These are phyloP conservation scores for Brassica hybrid DNA, from an alignment of 441 rosid species.

Conservation along the genomic window DNA sequence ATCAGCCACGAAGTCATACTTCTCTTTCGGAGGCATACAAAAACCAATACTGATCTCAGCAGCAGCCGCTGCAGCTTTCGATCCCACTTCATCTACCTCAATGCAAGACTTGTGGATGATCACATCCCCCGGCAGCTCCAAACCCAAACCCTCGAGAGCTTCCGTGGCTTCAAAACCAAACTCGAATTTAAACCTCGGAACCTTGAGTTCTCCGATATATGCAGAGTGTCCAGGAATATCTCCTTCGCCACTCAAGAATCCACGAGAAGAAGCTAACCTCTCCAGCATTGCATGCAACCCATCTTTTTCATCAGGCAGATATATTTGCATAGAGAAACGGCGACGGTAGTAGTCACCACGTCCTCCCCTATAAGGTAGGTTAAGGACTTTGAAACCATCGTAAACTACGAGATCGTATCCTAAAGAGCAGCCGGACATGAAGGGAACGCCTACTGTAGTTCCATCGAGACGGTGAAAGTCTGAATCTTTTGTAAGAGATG, in stretches of 20 bases:
- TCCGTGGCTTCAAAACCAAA: constrained; percentile 16
- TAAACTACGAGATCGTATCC: neutral
- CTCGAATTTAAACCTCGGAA: constrained; percentile 30
- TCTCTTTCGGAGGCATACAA: neutral
- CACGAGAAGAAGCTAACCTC: constrained; percentile 2
- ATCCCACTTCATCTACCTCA: constrained; percentile 37
- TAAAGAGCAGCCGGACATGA: neutral
- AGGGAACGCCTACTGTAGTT: constrained; percentile 31
- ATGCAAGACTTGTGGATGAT: constrained; percentile 34
- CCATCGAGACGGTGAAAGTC: constrained; percentile 13
- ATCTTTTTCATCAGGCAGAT: constrained; percentile 34
- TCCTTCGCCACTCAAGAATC: neutral
- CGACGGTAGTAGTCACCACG: neutral
- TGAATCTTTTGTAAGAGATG: constrained; percentile 9
- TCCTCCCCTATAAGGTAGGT: constrained; percentile 6
- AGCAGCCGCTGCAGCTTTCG: constrained; percentile 29
- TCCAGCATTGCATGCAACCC: constrained; percentile 30
- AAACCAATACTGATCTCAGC: accelerated
- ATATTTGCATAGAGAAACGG: neutral
- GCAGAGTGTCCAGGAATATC: neutral
- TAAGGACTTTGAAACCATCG: constrained; percentile 25
- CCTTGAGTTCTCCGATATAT: neutral
- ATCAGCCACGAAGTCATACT: constrained; percentile 36
- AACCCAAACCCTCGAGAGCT: constrained; percentile 26
- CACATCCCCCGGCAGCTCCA: neutral